Percentiles rank a stretch among this genome's conserved stretches.
Conservation (phyloP, 331 rosid genomes). For the Saraca asoca region DNA sequence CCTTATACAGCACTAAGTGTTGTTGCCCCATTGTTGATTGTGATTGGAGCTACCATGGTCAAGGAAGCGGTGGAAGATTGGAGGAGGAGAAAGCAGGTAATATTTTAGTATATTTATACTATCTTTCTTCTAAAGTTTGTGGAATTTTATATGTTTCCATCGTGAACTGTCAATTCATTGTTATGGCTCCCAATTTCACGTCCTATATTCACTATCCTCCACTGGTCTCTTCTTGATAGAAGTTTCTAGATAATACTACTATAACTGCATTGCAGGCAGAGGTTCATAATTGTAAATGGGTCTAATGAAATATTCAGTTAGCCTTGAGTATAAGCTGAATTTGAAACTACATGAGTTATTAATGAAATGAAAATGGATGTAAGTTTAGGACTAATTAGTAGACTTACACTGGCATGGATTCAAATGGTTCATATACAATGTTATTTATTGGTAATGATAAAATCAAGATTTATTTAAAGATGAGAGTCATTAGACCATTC, state of each 20-base stretch:
- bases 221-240: background rate
- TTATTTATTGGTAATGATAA: constrained; percentile 15
- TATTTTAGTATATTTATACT: constrained; percentile 9
- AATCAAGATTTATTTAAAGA: constrained; percentile 3
- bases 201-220: background rate
- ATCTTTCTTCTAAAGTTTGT: constrained; percentile 14
- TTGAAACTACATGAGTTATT: background rate
- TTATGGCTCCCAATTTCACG: background rate
- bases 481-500: background rate
- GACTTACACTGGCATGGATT: background rate
- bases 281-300: background rate
- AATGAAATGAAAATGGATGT: background rate
- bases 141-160: background rate
- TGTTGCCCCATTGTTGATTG: constrained; percentile 61
- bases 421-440: constrained; percentile 11
- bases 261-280: background rate
- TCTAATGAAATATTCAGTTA: constrained; percentile 16
- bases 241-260: background rate
- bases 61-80: constrained; percentile 94
- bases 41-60: constrained; percentile 78
- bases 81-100: constrained; percentile 85
- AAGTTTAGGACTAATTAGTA: background rate
- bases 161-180: background rate
- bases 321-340: background rate
- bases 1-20: constrained; percentile 66